phyloP scores from a whole-genome alignment of 768 basidiomycete species.

The Ephemerocybe angulata region DNA sequence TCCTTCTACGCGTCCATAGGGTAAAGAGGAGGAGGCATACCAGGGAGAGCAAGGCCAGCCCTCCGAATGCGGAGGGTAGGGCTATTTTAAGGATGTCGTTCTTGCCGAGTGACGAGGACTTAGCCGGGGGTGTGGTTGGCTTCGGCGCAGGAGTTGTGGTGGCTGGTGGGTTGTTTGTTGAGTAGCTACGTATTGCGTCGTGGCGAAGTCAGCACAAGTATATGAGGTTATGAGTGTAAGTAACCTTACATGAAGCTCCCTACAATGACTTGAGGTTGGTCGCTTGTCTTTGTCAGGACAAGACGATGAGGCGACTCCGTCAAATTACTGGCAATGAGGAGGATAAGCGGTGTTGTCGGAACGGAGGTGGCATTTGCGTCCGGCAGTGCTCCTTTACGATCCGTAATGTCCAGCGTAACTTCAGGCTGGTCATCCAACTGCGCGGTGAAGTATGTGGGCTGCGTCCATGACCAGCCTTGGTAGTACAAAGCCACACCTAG shows the following conservation, averaged over 20 bases:
- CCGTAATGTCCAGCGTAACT: not conserved
- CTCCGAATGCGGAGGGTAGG: not conserved
- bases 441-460: not conserved
- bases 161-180: not conserved
- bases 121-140: not conserved
- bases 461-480: slow-evolving; percentile 4
- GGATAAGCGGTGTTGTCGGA: not conserved
- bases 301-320: not conserved
- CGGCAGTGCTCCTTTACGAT: not conserved
- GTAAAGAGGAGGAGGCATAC: not conserved
- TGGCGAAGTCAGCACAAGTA: not conserved
- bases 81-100: not conserved
- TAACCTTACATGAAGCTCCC: slow-evolving; percentile 4
- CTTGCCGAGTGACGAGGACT: not conserved
- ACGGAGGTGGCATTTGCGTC: not conserved
- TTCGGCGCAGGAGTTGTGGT: not conserved
- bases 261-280: not conserved
- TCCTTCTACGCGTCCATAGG: not conserved
- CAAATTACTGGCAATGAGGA: not conserved
- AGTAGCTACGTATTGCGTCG: not conserved
- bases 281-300: not conserved
- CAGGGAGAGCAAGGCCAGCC: not conserved
- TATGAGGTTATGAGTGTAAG: not conserved
- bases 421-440: not conserved
- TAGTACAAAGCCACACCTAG: slow-evolving; percentile 4